These are phyloP conservation scores for Zygotorulaspora mrakii DNA, from an alignment of 1,139 yeast species.

Conservation along the genomic window DNA sequence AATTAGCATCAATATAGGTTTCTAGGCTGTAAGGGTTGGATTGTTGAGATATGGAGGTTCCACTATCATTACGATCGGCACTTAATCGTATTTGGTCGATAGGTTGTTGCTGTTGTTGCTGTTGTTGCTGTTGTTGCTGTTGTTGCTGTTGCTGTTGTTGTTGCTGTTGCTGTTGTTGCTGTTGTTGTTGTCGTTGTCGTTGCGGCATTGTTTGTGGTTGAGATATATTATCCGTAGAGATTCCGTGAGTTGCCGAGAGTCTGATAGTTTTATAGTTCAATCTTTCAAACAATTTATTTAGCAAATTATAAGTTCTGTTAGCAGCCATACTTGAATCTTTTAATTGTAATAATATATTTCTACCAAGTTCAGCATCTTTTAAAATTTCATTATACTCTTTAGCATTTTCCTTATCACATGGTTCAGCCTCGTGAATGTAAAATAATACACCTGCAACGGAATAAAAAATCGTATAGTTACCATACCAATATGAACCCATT, in stretches of 20 bases:
- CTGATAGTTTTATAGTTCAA: conserved; percentile 44
- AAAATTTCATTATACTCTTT: conserved; percentile 56
- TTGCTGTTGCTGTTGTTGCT: conserved; percentile 1
- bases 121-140: conserved; percentile 2
- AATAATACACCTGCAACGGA: conserved; percentile 84
- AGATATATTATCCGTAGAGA: conserved; percentile 6
- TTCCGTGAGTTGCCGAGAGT: conserved; percentile 14
- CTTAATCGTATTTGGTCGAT: not conserved
- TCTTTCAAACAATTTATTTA: conserved; percentile 78
- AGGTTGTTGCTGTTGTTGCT: not conserved
- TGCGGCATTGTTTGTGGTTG: conserved; percentile 19
- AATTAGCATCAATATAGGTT: conserved; percentile 6
- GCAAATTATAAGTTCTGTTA: conserved; percentile 69
- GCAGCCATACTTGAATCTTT: conserved; percentile 78
- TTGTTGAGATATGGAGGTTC: conserved; percentile 3
- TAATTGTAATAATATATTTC: conserved; percentile 63
- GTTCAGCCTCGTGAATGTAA: conserved; percentile 69
- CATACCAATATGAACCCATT: conserved; percentile 90
- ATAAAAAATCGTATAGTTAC: conserved; percentile 86
- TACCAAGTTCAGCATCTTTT: conserved; percentile 78
- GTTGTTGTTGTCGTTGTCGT: conserved; percentile 16
- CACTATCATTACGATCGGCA: not conserved
- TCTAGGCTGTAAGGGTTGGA: conserved; percentile 6
- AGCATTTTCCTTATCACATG: conserved; percentile 57
- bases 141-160: conserved; percentile 3